Base-by-base conservation (phyloP, 2,329 filamentous ascomycete species). In the Nannizziopsis barbatae region DNA sequence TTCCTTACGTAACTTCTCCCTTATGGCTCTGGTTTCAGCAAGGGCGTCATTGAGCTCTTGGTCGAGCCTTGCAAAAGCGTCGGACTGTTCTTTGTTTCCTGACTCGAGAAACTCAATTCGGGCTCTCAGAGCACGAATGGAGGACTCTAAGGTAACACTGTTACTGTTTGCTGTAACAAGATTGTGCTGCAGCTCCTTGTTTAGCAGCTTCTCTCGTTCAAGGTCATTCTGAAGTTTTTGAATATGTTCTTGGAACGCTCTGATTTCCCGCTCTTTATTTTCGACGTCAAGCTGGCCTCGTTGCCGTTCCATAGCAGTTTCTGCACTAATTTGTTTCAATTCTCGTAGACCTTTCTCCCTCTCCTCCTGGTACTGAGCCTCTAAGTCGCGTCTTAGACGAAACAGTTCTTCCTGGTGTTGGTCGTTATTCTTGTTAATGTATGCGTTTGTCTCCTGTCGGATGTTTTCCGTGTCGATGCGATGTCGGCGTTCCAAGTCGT, bases 41-140 rank as follows among this genome's bases (percentile, higher is more conserved):
- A 87, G 67, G 0, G 89, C 88, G 41, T 92, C 83, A 60, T 86
- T 83, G 60, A 95, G 80, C 45, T 83, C 76, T 38, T 82, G 75
- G 60, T 94, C 84, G 71, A 94, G 86, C 49, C 79, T 80, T 36
- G 86, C 80, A 65, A 90, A 95, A 9, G 85, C 81, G 58, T 90
- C 79, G 0, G 88, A 92, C 58, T 95, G 88, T 11, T 87, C 84
- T 65, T 94, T 86, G 64, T 80, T 88, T 59, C 88, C 87, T 0
- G 86, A 92, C 63, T 95, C 87, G 14, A 95, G 77, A 61, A 93
- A 94, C 55, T 89, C 82, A 50, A 94, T 84, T 57, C 90, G 85
- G 1, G 86, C 85, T 56, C 82, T 79, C 54, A 94, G 75, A 2
- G 83, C 83, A 53, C 82, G 80, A 54, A 85, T 81, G 18, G 84